A percentile compares a stretch with the other conserved stretches of the same genome.
Conservation (phyloP, 2,329 filamentous ascomycete genomes). For the Fusarium subglutinans region DNA sequence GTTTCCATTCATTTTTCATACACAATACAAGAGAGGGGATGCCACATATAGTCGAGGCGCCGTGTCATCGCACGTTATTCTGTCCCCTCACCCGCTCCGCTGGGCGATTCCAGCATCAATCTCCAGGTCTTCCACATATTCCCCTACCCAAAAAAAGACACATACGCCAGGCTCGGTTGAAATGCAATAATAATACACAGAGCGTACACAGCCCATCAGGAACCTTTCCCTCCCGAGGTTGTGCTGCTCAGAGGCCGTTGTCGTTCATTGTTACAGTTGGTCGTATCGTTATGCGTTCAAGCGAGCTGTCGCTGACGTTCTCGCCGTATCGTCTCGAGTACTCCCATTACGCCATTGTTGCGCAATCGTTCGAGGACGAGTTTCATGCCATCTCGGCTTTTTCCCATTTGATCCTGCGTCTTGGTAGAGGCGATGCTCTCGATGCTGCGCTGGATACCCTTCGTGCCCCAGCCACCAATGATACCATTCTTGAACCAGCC, state of each 20-base stretch:
- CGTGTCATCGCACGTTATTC: constrained; percentile 39
- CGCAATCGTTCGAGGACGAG: constrained; percentile 78
- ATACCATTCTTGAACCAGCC: constrained; percentile 62
- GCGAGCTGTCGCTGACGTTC: constrained; percentile 51
- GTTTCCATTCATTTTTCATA: constrained; percentile 35
- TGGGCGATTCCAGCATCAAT: constrained; percentile 19
- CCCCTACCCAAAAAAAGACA: constrained; percentile 41
- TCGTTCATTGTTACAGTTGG: constrained; percentile 40
- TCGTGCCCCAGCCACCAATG: constrained; percentile 69
- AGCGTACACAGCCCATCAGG: constrained; percentile 40
- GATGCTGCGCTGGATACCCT: constrained; percentile 80
- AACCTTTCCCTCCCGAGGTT: constrained; percentile 14
- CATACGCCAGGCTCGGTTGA: constrained; percentile 49
- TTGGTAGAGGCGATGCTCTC: constrained; percentile 81
- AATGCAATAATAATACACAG: constrained; percentile 45
- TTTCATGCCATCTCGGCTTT: constrained; percentile 85
- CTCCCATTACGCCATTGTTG: constrained; percentile 66
- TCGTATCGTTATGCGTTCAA: constrained; percentile 31
- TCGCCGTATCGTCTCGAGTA: constrained; percentile 64
- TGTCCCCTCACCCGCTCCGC: constrained; percentile 14
- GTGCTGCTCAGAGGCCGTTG: constrained; percentile 32
- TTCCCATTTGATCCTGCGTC: constrained; percentile 79
- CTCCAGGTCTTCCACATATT: constrained; percentile 17
- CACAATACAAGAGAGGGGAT: constrained; percentile 53
- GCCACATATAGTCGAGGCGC: constrained; percentile 45